Evolutionary conservation across 306 rosid genomes (phyloP).

Genomic region (Neltuma alba): DNA sequence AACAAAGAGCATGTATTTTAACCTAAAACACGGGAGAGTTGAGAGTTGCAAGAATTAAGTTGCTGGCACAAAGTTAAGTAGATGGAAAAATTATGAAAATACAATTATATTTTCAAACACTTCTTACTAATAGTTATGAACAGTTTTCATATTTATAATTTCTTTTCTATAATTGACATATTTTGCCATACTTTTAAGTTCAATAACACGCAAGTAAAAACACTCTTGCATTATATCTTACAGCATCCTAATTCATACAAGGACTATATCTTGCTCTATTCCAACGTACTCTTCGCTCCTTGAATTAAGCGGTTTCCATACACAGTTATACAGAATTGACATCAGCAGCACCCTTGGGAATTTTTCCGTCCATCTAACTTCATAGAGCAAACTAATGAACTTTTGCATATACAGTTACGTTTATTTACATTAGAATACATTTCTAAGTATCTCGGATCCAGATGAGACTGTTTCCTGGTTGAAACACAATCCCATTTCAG

Average conservation of each 20-base stretch:
- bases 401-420: neutral
- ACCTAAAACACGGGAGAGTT: neutral
- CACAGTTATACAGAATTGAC: neutral
- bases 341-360: neutral
- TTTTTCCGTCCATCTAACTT: neutral
- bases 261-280: neutral
- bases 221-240: neutral
- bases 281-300: neutral
- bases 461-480: slow-evolving; percentile 3
- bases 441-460: neutral
- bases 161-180: neutral
- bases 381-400: neutral
- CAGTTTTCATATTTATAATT: neutral
- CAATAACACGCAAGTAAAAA: neutral
- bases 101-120: neutral
- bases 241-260: neutral
- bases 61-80: neutral
- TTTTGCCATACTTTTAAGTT: neutral
- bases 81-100: neutral
- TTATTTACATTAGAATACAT: neutral
- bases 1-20: neutral
- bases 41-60: neutral
- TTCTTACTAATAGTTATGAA: neutral
- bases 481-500: slow-evolving; percentile 30
- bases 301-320: neutral